These are phyloP conservation scores for Hyphodiscus sp. DNA, from an alignment of 2,329 filamentous ascomycete genomes.

Conservation along the genomic window DNA sequence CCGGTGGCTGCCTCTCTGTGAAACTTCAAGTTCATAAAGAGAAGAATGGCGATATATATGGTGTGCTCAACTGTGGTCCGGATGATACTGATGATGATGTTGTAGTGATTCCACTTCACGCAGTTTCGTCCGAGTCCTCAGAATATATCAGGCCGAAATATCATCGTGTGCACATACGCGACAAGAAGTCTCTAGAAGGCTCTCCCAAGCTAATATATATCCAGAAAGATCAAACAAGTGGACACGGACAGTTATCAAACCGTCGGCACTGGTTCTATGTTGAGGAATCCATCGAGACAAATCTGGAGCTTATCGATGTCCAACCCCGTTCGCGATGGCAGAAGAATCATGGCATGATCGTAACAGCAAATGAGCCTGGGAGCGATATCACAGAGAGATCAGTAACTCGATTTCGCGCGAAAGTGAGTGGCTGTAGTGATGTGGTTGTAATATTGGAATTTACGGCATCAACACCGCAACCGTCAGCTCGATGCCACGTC, in stretches of 20 bases:
- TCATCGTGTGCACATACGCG: background rate
- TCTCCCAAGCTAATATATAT: background rate
- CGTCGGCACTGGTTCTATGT: slow-evolving; percentile 7
- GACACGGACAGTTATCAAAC: background rate
- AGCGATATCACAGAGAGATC: background rate
- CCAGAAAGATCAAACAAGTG: background rate
- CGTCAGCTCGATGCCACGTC: slow-evolving; percentile 5
- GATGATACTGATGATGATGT: background rate
- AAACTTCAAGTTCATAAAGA: background rate
- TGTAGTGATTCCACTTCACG: slow-evolving; percentile 3
- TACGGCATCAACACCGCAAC: background rate
- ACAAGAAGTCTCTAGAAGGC: background rate
- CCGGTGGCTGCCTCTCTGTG: slow-evolving; percentile 1
- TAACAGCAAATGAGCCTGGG: background rate
- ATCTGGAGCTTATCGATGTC: slow-evolving; percentile 4
- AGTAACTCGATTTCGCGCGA: slow-evolving; percentile 1
- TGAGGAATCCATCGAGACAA: slow-evolving; percentile 2
- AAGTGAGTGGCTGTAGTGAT: background rate
- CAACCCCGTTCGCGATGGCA: background rate
- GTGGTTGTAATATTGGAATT: slow-evolving; percentile 2
- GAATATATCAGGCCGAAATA: slow-evolving; percentile 6
- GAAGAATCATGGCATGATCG: slow-evolving; percentile 3
- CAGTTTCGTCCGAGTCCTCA: background rate
- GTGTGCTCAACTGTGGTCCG: slow-evolving; percentile 3
- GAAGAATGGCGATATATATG: background rate